A percentile compares a stretch with the other conserved stretches of the same genome.
These are phyloP conservation scores for Alternaria gansuensis DNA, from an alignment of 2,329 filamentous ascomycete genomes.

Conservation along the genomic window DNA sequence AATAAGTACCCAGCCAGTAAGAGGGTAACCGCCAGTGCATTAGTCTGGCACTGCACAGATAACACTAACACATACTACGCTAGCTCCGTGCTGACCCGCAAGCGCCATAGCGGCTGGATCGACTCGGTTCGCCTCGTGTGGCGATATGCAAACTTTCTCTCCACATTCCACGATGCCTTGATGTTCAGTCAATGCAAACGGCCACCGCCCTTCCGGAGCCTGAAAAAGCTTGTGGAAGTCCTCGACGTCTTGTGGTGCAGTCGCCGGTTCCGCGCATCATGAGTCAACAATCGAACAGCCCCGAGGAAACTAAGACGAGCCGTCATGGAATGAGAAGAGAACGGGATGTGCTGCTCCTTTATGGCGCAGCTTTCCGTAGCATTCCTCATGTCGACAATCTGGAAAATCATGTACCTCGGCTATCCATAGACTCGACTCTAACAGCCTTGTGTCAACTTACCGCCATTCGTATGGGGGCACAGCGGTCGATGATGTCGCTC, in stretches of 20 bases:
- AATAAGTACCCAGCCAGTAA: background rate
- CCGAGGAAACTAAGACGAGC: slow-evolving; percentile 9
- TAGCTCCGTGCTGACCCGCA: slow-evolving; percentile 9
- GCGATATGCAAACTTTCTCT: slow-evolving; percentile 22
- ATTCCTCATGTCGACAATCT: slow-evolving; percentile 31
- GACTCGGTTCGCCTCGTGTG: slow-evolving; percentile 13
- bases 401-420: slow-evolving; percentile 29
- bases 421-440: slow-evolving; percentile 43
- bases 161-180: slow-evolving; percentile 9
- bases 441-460: slow-evolving; percentile 51
- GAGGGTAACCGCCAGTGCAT: background rate
- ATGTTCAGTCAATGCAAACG: background rate
- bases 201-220: background rate
- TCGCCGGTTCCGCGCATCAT: slow-evolving; percentile 6
- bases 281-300: slow-evolving; percentile 9
- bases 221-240: slow-evolving; percentile 2
- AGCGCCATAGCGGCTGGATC: slow-evolving; percentile 4
- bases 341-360: slow-evolving; percentile 40
- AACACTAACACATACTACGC: background rate
- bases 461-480: slow-evolving; percentile 44
- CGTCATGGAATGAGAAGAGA: slow-evolving; percentile 35
- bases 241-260: background rate
- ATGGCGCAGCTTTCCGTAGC: slow-evolving; percentile 38
- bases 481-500: slow-evolving; percentile 50
- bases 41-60: background rate